phyloP scores from a whole-genome alignment of 129 eudicot genomes.

The Chrysanthemum makinoi region DNA sequence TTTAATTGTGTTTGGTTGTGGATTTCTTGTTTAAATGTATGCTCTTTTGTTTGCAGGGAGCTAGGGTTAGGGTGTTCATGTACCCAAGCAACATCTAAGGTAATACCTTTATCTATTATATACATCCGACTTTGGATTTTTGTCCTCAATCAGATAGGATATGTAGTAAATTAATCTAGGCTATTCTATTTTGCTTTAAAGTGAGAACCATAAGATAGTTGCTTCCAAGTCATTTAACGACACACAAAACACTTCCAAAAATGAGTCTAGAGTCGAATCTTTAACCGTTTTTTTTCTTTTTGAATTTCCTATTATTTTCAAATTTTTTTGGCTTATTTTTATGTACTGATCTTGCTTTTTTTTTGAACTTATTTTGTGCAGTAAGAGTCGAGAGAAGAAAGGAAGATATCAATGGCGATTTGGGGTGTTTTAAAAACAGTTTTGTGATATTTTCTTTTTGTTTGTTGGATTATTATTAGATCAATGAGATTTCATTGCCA shows the following conservation, averaged over 20 bases:
- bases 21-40: neutral
- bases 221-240: too few species aligned
- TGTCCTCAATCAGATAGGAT: too few species aligned
- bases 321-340: too few species aligned
- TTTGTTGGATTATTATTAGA: constrained; percentile 17
- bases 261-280: too few species aligned
- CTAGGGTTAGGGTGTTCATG: constrained; percentile 77
- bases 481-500: constrained; percentile 10
- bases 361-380: constrained; percentile 19
- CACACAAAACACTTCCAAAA: too few species aligned
- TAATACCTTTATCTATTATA: neutral
- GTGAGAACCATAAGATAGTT: too few species aligned
- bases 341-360: too few species aligned
- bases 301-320: neutral
- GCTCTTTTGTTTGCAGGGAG: constrained; percentile 45
- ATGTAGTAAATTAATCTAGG: too few species aligned
- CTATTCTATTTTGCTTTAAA: too few species aligned
- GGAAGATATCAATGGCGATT: constrained; percentile 16
- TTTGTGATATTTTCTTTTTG: constrained; percentile 20
- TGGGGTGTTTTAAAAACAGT: neutral
- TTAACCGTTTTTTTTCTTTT: too few species aligned
- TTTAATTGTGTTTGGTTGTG: neutral
- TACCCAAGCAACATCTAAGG: constrained; percentile 86
- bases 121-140: neutral
- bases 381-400: constrained; percentile 16